Percentiles rank a stretch among this genome's conserved stretches.
Conservation (phyloP, 2,329 filamentous ascomycete species). For the Fusarium sp. region DNA sequence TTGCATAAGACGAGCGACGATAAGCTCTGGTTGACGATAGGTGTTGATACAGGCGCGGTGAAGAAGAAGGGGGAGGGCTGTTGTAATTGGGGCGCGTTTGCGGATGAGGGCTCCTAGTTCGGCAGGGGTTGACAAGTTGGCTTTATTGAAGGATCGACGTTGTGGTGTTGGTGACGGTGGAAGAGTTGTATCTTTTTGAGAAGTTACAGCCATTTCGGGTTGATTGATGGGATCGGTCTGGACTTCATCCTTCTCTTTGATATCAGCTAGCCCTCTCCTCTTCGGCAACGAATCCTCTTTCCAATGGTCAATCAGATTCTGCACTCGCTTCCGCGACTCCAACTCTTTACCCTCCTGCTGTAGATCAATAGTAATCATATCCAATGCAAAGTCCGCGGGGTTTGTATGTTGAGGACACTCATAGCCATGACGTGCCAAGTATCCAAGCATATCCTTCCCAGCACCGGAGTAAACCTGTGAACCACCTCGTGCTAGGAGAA, state of each 20-base stretch:
- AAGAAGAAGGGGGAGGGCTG: conserved; percentile 75
- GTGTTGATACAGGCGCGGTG: conserved; percentile 77
- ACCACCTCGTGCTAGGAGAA: conserved; percentile 78
- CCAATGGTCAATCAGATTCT: conserved; percentile 72
- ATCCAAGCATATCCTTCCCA: conserved; percentile 72
- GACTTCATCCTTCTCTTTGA: conserved; percentile 49
- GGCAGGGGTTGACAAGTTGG: conserved; percentile 72
- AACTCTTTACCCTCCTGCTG: conserved; percentile 74
- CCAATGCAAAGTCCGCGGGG: conserved; percentile 81
- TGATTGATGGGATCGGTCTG: conserved; percentile 23
- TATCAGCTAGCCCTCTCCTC: conserved; percentile 44
- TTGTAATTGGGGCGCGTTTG: conserved; percentile 70
- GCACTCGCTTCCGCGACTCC: conserved; percentile 72
- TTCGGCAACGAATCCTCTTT: conserved; percentile 27
- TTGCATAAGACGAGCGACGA: conserved; percentile 76
- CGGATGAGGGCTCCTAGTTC: conserved; percentile 77
- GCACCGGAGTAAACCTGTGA: conserved; percentile 75
- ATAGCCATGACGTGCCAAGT: conserved; percentile 72
- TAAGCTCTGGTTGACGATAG: conserved; percentile 72
- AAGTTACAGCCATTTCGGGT: not conserved
- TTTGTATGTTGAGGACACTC: conserved; percentile 78
- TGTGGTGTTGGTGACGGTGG: conserved; percentile 42
- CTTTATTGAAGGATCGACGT: conserved; percentile 58
- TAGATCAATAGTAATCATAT: conserved; percentile 81
- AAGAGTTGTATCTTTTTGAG: not conserved